phyloP scores from a whole-genome alignment of 1,284 basidiomycete species.

The Meira miltonrushii region DNA sequence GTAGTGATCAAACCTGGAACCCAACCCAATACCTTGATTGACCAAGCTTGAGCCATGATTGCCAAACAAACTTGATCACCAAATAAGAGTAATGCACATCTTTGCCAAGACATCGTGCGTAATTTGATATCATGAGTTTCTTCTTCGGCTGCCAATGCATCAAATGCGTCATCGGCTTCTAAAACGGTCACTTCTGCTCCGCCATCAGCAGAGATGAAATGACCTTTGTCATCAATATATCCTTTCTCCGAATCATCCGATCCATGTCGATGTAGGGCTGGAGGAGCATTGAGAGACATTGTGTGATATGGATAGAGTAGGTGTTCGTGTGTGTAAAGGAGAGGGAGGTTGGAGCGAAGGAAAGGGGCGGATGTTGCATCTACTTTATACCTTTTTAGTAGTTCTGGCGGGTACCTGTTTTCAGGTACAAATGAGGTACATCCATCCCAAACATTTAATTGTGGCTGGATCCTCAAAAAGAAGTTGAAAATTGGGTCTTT shows the following conservation, averaged over 20 bases:
- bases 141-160: constrained; percentile 12
- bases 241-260: background rate
- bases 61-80: constrained; percentile 48
- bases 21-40: constrained; percentile 40
- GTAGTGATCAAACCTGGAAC: constrained; percentile 41
- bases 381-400: too few relatives aligned
- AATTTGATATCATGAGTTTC: constrained; percentile 17
- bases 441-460: too few relatives aligned
- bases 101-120: constrained; percentile 32
- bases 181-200: constrained; percentile 10
- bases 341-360: background rate
- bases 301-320: background rate
- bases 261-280: background rate
- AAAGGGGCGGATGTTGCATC: too few relatives aligned
- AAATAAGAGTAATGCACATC: constrained; percentile 31
- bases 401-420: too few relatives aligned
- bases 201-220: background rate
- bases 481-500: too few relatives aligned
- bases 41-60: constrained; percentile 41
- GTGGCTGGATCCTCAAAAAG: too few relatives aligned
- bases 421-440: too few relatives aligned
- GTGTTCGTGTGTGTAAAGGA: background rate
- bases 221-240: background rate
- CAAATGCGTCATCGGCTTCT: constrained; percentile 13
- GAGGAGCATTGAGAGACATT: background rate